phyloP scores from a whole-genome alignment of 768 basidiomycete genomes.

The Baorangia bicolor region DNA sequence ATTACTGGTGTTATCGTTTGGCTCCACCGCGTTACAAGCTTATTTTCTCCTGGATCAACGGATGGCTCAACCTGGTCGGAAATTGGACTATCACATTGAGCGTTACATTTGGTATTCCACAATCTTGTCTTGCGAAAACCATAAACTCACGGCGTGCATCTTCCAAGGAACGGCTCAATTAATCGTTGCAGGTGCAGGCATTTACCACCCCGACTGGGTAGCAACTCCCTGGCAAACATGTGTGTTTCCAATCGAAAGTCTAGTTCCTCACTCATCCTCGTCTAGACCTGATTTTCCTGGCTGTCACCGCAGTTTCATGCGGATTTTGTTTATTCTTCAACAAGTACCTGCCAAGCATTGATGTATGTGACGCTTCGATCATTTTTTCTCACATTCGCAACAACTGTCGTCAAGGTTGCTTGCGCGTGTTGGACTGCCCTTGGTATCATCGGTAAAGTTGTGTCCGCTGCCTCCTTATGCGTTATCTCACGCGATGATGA shows the following conservation, averaged over 20 bases:
- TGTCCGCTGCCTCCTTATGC: not conserved
- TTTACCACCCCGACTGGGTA: constrained; percentile 59
- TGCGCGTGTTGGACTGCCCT: constrained; percentile 64
- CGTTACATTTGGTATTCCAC: constrained; percentile 51
- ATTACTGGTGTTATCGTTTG: constrained; percentile 66
- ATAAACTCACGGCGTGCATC: not conserved
- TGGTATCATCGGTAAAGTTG: constrained; percentile 46
- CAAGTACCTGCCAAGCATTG: constrained; percentile 46
- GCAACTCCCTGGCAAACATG: constrained; percentile 62
- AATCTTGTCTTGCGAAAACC: not conserved
- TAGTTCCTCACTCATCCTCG: not conserved
- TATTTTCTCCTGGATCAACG: constrained; percentile 62
- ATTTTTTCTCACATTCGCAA: not conserved
- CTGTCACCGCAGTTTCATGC: constrained; percentile 46
- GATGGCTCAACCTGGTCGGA: constrained; percentile 68
- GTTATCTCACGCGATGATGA: constrained; percentile 15
- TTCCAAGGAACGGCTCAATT: constrained; percentile 55
- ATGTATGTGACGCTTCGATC: constrained; percentile 34
- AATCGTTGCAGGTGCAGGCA: constrained; percentile 55
- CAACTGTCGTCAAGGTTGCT: constrained; percentile 40
- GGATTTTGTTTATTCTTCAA: constrained; percentile 58
- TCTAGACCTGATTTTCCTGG: constrained; percentile 56
- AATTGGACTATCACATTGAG: constrained; percentile 69
- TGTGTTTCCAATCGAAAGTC: constrained; percentile 20
- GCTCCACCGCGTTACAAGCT: constrained; percentile 51